These are phyloP conservation scores for Byssochlamys sp. DNA, from an alignment of 2,329 filamentous ascomycete species.

Conservation along the genomic window DNA sequence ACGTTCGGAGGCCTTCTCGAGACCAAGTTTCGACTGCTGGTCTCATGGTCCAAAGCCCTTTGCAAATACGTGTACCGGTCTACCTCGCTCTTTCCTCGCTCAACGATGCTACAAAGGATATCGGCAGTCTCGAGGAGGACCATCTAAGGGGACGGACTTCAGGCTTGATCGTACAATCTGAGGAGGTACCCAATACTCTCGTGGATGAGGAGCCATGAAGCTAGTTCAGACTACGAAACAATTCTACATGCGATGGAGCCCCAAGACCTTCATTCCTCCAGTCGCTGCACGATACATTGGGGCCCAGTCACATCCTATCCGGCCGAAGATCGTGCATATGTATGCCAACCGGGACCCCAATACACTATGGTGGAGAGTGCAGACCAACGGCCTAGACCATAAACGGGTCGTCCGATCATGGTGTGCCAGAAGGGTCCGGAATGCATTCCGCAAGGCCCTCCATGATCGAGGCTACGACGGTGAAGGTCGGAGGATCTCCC, in stretches of 20 bases:
- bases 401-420: slow-evolving; percentile 42
- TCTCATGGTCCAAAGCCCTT: background rate
- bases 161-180: background rate
- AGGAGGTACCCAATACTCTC: background rate
- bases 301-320: slow-evolving; percentile 23
- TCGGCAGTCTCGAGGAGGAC: background rate
- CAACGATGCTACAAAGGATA: background rate
- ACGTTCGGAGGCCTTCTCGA: background rate
- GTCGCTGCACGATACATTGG: slow-evolving; percentile 23
- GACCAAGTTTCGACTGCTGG: background rate
- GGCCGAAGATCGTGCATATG: slow-evolving; percentile 27
- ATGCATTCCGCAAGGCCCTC: slow-evolving; percentile 39
- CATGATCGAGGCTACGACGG: slow-evolving; percentile 36
- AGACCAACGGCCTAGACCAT: slow-evolving; percentile 15
- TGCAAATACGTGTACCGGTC: background rate
- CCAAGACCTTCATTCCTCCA: slow-evolving; percentile 14
- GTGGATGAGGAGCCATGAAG: background rate
- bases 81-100: background rate
- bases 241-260: slow-evolving; percentile 17
- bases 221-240: slow-evolving; percentile 7
- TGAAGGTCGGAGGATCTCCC: slow-evolving; percentile 15
- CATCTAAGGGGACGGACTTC: background rate
- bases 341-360: slow-evolving; percentile 30
- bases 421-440: slow-evolving; percentile 33
- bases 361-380: slow-evolving; percentile 42